Conservation (phyloP, 2,329 filamentous ascomycete species). For the Neofusicoccum cordaticola region DNA sequence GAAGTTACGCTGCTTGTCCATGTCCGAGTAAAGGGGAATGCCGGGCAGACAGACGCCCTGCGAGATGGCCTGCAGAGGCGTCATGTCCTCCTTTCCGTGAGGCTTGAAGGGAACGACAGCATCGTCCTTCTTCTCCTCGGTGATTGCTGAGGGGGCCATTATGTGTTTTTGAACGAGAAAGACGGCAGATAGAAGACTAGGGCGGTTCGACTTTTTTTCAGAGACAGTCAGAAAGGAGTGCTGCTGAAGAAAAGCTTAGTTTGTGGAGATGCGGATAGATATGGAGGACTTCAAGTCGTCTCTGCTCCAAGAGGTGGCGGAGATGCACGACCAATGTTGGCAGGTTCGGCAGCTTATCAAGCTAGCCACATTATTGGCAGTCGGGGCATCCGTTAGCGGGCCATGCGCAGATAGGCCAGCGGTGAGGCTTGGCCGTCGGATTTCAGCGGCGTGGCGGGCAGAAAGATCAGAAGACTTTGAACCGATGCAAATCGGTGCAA, state of each 20-base stretch:
- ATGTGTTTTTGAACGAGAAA: not conserved
- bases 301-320: not conserved
- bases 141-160: slow-evolving; percentile 15
- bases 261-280: not conserved
- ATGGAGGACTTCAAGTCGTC: not conserved
- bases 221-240: not conserved
- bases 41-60: slow-evolving; percentile 49
- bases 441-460: slow-evolving; percentile 3
- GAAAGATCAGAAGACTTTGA: not conserved
- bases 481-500: not conserved
- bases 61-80: slow-evolving; percentile 41
- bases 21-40: slow-evolving; percentile 56
- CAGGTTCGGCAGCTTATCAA: slow-evolving; percentile 1
- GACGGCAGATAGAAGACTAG: not conserved
- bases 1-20: slow-evolving; percentile 59
- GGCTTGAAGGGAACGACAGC: slow-evolving; percentile 1
- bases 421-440: slow-evolving; percentile 10
- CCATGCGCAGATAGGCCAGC: slow-evolving; percentile 8
- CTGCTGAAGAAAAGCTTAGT: no score
- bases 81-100: slow-evolving; percentile 19
- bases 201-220: not conserved
- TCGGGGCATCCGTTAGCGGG: not conserved
- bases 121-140: slow-evolving; percentile 1
- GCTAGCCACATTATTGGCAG: not conserved
- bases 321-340: slow-evolving; percentile 1